These are phyloP conservation scores for Exophiala xenobiotica DNA, from an alignment of 2,329 filamentous ascomycete genomes.

Conservation along the genomic window DNA sequence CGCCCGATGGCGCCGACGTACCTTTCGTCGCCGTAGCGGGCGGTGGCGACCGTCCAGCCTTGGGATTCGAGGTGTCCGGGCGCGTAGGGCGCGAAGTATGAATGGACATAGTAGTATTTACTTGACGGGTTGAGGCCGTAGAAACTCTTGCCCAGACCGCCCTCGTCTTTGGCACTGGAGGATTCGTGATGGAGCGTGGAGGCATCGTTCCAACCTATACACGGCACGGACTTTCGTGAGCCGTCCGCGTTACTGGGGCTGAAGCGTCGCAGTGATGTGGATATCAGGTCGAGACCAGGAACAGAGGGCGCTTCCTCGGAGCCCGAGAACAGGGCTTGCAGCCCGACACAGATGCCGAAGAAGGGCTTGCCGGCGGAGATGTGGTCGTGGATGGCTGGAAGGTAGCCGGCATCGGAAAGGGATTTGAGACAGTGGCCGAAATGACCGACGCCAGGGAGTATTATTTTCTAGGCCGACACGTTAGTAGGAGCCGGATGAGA, in stretches of 20 bases:
- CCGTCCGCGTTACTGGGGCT: constrained; percentile 42
- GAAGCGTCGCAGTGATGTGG: constrained; percentile 71
- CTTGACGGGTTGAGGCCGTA: constrained; percentile 77
- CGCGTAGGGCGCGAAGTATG: constrained; percentile 78
- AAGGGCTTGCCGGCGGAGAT: constrained; percentile 92
- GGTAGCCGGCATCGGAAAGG: constrained; percentile 76
- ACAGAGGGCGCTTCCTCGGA: constrained; percentile 75
- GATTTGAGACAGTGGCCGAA: constrained; percentile 94
- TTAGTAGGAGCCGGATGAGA: background rate
- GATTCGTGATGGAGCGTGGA: constrained; percentile 53
- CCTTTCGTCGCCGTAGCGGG: constrained; percentile 79
- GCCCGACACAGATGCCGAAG: constrained; percentile 93
- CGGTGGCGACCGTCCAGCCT: constrained; percentile 92
- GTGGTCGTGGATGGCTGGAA: constrained; percentile 77
- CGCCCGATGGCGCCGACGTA: constrained; percentile 89
- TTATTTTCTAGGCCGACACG: constrained; percentile 69
- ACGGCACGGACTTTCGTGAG: constrained; percentile 68
- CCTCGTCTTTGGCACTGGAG: background rate
- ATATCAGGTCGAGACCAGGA: constrained; percentile 73
- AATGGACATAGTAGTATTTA: constrained; percentile 99
- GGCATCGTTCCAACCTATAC: constrained; percentile 98
- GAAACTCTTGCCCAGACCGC: constrained; percentile 53
- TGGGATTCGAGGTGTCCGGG: constrained; percentile 71
- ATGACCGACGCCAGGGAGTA: constrained; percentile 93
- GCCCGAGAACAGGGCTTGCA: constrained; percentile 85